Conservation (phyloP, 2,329 filamentous ascomycete genomes). For the Claviceps paspali region DNA sequence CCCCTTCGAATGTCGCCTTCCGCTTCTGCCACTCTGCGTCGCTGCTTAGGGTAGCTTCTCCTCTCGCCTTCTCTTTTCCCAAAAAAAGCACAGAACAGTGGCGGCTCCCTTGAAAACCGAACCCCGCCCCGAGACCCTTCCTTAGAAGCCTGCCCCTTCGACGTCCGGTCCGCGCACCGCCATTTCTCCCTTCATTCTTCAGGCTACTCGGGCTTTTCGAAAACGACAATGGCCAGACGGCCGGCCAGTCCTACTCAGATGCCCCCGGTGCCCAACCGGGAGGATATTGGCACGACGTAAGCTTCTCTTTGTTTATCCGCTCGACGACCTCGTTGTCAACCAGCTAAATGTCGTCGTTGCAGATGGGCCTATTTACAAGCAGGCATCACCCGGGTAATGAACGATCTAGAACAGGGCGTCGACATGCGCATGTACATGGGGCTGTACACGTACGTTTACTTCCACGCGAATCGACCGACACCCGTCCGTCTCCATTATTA, state of each 20-base stretch:
- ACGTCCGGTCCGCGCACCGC: constrained; percentile 5
- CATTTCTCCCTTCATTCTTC: no score
- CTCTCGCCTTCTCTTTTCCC: not conserved
- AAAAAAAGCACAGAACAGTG: not conserved
- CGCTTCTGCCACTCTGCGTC: not conserved
- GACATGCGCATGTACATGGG: constrained; percentile 97
- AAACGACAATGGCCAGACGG: constrained; percentile 18
- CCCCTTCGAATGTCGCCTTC: not conserved
- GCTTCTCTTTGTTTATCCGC: constrained; percentile 6
- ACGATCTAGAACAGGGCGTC: constrained; percentile 77
- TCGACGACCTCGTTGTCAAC: not conserved
- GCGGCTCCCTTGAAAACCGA: not conserved
- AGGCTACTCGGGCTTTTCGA: no score
- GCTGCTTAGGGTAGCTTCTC: not conserved
- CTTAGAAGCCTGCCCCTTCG: no score
- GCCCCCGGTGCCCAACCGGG: constrained; percentile 43
- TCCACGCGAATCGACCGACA: not conserved
- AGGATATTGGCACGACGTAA: constrained; percentile 42
- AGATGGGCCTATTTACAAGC: constrained; percentile 84
- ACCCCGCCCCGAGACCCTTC: no score
- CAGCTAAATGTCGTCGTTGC: constrained; percentile 12
- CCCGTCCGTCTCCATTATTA: not conserved
- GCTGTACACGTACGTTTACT: constrained; percentile 63
- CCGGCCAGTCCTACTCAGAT: constrained; percentile 26
- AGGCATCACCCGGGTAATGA: constrained; percentile 88